Conservation (phyloP, 306 rosid genomes). For the Hippophae gyantsensis region DNA sequence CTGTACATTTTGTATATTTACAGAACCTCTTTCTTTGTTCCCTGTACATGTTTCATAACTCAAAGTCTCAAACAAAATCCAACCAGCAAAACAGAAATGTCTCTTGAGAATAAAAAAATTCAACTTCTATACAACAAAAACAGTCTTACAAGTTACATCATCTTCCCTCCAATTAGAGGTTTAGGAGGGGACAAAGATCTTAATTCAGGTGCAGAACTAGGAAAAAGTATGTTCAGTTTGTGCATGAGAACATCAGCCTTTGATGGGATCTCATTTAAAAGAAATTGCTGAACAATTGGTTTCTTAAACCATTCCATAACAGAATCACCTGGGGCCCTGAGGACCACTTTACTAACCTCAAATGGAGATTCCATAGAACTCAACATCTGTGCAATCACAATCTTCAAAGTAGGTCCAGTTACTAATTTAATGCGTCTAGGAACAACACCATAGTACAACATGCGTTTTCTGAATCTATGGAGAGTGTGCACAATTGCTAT, state of each 20-base stretch:
- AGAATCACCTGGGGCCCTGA: constrained; percentile 88
- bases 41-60: no score
- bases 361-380: constrained; percentile 87
- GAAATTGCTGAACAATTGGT: constrained; percentile 95
- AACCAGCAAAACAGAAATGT: no score
- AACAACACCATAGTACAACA: constrained; percentile 80
- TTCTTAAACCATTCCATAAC: constrained; percentile 97
- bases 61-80: no score
- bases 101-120: no score
- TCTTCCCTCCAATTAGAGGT: constrained; percentile 53
- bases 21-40: no score
- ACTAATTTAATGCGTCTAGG: constrained; percentile 89
- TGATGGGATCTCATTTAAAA: constrained; percentile 78
- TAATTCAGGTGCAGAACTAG: constrained; percentile 88
- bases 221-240: constrained; percentile 81
- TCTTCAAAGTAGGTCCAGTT: constrained; percentile 81
- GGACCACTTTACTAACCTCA: constrained; percentile 93
- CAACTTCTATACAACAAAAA: no score
- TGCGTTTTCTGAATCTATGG: constrained; percentile 90
- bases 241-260: constrained; percentile 84
- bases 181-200: constrained; percentile 76
- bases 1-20: no score
- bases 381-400: constrained; percentile 78
- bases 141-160: no score
- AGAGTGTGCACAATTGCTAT: constrained; percentile 85